A percentile compares a stretch with the other conserved stretches of the same genome.
Evolutionary conservation across 1,284 basidiomycete genomes (phyloP).

Genomic region (Paramarasmius palmivorus): DNA sequence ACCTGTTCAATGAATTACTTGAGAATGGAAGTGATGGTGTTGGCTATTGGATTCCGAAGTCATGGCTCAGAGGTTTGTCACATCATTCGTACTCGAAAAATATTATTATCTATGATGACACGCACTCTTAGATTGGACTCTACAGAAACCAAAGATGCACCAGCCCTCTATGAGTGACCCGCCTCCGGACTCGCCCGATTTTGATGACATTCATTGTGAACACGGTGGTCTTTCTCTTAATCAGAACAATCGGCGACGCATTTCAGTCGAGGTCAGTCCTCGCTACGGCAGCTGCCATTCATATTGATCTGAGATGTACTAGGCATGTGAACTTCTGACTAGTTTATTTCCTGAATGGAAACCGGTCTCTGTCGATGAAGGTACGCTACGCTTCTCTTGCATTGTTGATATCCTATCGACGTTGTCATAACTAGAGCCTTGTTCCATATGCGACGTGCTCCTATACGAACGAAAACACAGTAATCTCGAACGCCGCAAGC

Average conservation of each 20-base stretch:
- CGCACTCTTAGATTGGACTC: slow-evolving; percentile 69
- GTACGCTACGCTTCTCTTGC: not conserved
- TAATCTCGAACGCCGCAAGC: slow-evolving; percentile 55
- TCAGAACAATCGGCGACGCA: slow-evolving; percentile 52
- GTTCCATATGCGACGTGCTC: slow-evolving; percentile 57
- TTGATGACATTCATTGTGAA: slow-evolving; percentile 65
- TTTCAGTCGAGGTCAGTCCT: slow-evolving; percentile 54
- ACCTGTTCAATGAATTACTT: slow-evolving; percentile 54
- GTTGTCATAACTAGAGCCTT: slow-evolving; percentile 38
- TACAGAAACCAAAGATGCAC: slow-evolving; percentile 75
- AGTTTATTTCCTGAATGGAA: slow-evolving; percentile 65
- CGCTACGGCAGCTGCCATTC: not conserved
- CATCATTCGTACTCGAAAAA: slow-evolving; percentile 1
- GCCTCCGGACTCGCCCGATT: slow-evolving; percentile 60
- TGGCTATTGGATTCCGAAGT: slow-evolving; percentile 76
- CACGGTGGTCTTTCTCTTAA: slow-evolving; percentile 63
- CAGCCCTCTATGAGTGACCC: slow-evolving; percentile 53
- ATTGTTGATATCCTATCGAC: not conserved
- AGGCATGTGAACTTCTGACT: slow-evolving; percentile 62
- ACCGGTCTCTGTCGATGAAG: slow-evolving; percentile 45
- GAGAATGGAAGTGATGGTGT: slow-evolving; percentile 40
- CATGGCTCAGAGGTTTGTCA: slow-evolving; percentile 69
- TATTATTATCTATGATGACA: slow-evolving; percentile 3
- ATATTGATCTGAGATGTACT: slow-evolving; percentile 4
- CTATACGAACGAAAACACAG: slow-evolving; percentile 59